Conservation (phyloP, 306 rosid species). For the Vigna trinervia region DNA sequence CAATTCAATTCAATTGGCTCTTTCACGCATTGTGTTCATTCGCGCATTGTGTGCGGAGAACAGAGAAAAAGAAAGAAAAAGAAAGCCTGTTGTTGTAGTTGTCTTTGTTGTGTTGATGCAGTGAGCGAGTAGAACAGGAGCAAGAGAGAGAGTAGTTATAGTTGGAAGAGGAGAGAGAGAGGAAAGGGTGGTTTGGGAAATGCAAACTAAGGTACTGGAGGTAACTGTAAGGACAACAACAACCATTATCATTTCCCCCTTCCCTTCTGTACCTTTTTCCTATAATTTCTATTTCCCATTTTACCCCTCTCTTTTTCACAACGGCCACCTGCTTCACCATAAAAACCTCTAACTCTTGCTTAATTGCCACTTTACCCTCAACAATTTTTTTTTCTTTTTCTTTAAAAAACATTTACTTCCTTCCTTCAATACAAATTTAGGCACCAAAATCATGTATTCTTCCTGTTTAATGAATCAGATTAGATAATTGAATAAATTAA, state of each 20-base stretch:
- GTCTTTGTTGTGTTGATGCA: background rate
- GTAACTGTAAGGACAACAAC: constrained; percentile 47
- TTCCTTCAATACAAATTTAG: no score
- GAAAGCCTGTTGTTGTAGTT: background rate
- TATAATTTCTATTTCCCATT: constrained; percentile 10
- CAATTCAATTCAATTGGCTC: background rate
- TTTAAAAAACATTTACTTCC: no score
- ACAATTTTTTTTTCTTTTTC: no score
- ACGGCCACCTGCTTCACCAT: constrained; percentile 18
- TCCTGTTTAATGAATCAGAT: no score
- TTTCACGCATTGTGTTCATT: constrained; percentile 15
- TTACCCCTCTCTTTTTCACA: constrained; percentile 42
- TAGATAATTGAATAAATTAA: no score
- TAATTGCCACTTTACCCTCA: constrained; percentile 20
- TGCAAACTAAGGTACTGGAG: background rate
- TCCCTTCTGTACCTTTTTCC: constrained; percentile 39
- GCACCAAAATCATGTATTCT: no score
- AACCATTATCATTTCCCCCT: constrained; percentile 45
- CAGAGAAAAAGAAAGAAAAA: background rate
- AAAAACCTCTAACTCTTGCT: background rate
- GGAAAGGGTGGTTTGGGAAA: constrained; percentile 43
- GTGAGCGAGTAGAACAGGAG: constrained; percentile 35
- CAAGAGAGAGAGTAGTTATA: constrained; percentile 41
- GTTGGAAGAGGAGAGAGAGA: constrained; percentile 45
- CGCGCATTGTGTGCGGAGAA: constrained; percentile 11